phyloP scores from a whole-genome alignment of 2,329 filamentous ascomycete species.

The Pseudogymnoascus sp. region DNA sequence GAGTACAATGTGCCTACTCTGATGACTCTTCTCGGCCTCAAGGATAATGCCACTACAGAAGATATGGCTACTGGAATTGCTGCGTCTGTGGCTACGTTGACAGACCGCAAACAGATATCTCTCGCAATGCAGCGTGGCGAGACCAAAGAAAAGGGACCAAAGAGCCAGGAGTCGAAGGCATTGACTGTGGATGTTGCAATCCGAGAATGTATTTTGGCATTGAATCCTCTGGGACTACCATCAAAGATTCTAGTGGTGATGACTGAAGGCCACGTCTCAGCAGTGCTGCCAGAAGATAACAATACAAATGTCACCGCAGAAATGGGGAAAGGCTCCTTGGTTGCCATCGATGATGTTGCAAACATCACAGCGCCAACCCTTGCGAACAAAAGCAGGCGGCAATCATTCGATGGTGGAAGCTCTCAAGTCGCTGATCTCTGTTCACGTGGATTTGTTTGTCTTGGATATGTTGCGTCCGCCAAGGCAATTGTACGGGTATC shows the following conservation, averaged over 20 bases:
- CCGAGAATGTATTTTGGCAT: slow-evolving; percentile 71
- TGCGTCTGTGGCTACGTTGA: slow-evolving; percentile 70
- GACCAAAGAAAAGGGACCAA: slow-evolving; percentile 22
- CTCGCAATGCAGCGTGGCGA: slow-evolving; percentile 15
- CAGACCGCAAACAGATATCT: slow-evolving; percentile 50
- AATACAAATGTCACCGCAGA: slow-evolving; percentile 58
- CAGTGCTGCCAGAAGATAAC: slow-evolving; percentile 57
- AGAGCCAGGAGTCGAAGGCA: slow-evolving; percentile 40
- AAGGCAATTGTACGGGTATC: slow-evolving; percentile 51
- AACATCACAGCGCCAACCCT: slow-evolving; percentile 29
- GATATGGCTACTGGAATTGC: slow-evolving; percentile 71
- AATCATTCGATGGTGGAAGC: slow-evolving; percentile 30
- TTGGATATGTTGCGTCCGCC: slow-evolving; percentile 81
- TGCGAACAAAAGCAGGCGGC: slow-evolving; percentile 16
- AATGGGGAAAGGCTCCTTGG: slow-evolving; percentile 72
- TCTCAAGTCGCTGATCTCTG: slow-evolving; percentile 50
- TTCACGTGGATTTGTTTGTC: slow-evolving; percentile 70
- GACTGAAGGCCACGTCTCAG: slow-evolving; percentile 67
- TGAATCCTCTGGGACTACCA: slow-evolving; percentile 69
- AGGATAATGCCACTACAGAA: slow-evolving; percentile 59
- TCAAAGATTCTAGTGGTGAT: slow-evolving; percentile 76
- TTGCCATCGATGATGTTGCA: slow-evolving; percentile 70
- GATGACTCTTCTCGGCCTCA: slow-evolving; percentile 69
- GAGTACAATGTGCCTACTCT: slow-evolving; percentile 85
- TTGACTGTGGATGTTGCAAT: slow-evolving; percentile 68